These are phyloP conservation scores for Aspergillus sergii DNA, from an alignment of 2,329 filamentous ascomycete species.

Conservation along the genomic window DNA sequence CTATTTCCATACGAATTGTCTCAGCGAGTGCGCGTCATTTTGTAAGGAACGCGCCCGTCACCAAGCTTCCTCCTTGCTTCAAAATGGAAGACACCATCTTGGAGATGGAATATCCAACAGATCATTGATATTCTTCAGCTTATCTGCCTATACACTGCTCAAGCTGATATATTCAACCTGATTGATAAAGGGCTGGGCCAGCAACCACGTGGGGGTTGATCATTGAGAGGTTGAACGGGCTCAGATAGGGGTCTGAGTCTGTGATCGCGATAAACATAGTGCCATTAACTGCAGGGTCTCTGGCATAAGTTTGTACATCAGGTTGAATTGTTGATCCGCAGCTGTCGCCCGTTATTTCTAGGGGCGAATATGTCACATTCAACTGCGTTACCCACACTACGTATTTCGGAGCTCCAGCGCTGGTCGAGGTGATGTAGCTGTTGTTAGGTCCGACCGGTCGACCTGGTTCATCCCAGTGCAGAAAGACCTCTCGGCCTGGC, in stretches of 20 bases:
- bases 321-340: slow-evolving; percentile 73
- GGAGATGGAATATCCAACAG: not conserved
- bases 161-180: slow-evolving; percentile 58
- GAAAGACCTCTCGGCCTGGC: slow-evolving; percentile 68
- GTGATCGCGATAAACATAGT: slow-evolving; percentile 81
- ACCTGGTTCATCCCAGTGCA: slow-evolving; percentile 74
- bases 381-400: slow-evolving; percentile 79
- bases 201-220: slow-evolving; percentile 78
- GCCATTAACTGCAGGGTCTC: slow-evolving; percentile 71
- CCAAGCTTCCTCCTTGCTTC: not conserved
- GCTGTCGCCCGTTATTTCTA: slow-evolving; percentile 55
- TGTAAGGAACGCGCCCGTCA: too few species aligned
- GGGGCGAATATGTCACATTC: slow-evolving; percentile 69
- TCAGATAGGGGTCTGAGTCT: slow-evolving; percentile 65
- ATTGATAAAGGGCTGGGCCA: slow-evolving; percentile 71
- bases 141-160: not conserved
- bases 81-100: not conserved
- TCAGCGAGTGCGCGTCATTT: too few species aligned
- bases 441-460: slow-evolving; percentile 75
- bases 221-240: slow-evolving; percentile 73
- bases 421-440: slow-evolving; percentile 70
- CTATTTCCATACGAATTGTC: too few species aligned
- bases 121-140: not conserved
- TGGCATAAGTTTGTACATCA: slow-evolving; percentile 65
- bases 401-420: slow-evolving; percentile 62